A percentile compares a stretch with the other conserved stretches of the same genome.
These are phyloP conservation scores for Grifola frondosa DNA, from an alignment of 1,284 basidiomycete species.

Conservation along the genomic window DNA sequence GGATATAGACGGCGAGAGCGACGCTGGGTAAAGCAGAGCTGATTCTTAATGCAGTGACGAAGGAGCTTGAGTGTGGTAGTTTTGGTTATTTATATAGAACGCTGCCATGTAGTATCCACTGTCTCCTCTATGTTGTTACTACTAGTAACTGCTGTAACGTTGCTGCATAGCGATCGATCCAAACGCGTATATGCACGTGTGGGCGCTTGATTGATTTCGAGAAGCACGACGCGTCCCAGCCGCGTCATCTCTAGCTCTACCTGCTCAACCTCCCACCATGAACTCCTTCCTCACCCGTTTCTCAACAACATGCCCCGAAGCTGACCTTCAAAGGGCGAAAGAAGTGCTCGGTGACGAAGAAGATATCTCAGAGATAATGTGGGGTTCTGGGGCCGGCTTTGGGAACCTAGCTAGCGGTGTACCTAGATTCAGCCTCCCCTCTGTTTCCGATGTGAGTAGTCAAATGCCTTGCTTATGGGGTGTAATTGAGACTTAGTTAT, in stretches of 20 bases:
- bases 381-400: constrained; percentile 82
- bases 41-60: not conserved
- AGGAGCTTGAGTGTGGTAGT: not conserved
- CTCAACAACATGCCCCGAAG: constrained; percentile 50
- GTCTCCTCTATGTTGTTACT: not conserved
- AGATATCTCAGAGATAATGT: constrained; percentile 62
- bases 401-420: constrained; percentile 69
- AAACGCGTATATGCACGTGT: not conserved
- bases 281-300: constrained; percentile 73
- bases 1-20: too few relatives aligned
- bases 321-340: constrained; percentile 53
- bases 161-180: too few relatives aligned
- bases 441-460: constrained; percentile 68
- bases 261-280: constrained; percentile 50
- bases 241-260: constrained; percentile 49
- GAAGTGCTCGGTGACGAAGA: constrained; percentile 57
- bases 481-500: constrained; percentile 4
- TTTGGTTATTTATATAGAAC: not conserved
- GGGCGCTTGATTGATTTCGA: constrained; percentile 8
- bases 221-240: constrained; percentile 29
- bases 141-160: not conserved
- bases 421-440: constrained; percentile 69
- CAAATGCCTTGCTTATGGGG: not conserved
- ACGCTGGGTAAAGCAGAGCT: too few relatives aligned
- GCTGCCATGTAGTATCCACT: too few relatives aligned